Evolutionary conservation across 1,284 basidiomycete genomes (phyloP), one percentile per base, ranked within the genome.

Genomic region (Phellopilus nigrolimitatus): DNA sequence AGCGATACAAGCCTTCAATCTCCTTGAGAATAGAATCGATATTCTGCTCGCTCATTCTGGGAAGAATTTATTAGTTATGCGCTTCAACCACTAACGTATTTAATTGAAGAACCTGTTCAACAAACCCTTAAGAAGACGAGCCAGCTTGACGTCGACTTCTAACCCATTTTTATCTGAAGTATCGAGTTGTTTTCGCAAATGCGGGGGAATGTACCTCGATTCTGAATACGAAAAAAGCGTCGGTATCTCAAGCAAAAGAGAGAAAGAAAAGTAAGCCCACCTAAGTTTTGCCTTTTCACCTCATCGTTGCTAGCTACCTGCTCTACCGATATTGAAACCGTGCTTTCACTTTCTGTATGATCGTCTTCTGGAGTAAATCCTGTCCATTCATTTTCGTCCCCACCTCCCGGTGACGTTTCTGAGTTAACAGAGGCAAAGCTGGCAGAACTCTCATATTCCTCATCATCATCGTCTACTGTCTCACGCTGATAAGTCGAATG

Each of bases 21-120:
- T 82, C 80, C 41, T 82, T 79, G 5, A 97, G 63, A 39, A 98
- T 91, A 0, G 80, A 76, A 7, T 81, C 78, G 53, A 98, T 84
- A 61, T 98, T 98, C 65, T 87, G 88, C 66, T 97, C 95, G 60
- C 86, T 91, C 81, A 94, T 75, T 58, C 91, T 92, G 56, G 30
- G 45, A 50, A 31, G 19, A 44, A n/a, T 39, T 27, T 15, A 48
- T 12, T 28, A 12, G 17, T 49, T 33, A 28, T 41, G 54, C 25
- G 51, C 36, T 15, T 47, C 12, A 51, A 38, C 45, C 34, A 53
- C 38, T 42, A 22, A 31, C 49, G 17, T 6, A 27, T 27, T 3
- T 25, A 10, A 24, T 15, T n/a, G 10, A 59, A 72, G 53, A 62
- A 91, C 84, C 90, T 79, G 67, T 97, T 97, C 44, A 97, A 75